A percentile compares a stretch with the other conserved stretches of the same genome.
These are phyloP conservation scores for Aspergillus japonicus DNA, from an alignment of 2,329 filamentous ascomycete species.

Conservation along the genomic window DNA sequence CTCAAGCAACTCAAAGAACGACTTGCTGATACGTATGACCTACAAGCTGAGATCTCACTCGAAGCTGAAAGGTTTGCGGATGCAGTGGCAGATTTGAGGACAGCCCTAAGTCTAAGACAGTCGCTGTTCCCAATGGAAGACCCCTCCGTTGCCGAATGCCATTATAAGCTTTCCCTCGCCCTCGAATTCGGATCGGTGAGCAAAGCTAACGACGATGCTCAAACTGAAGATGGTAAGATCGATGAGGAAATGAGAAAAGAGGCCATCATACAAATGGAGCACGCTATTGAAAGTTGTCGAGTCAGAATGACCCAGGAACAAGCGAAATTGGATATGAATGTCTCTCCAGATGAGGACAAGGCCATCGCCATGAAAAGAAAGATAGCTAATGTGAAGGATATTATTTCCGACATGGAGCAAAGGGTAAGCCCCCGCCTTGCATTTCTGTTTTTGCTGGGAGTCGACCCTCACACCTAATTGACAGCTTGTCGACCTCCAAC, in stretches of 20 bases:
- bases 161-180: constrained; percentile 93
- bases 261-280: constrained; percentile 59
- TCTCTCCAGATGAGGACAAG: constrained; percentile 43
- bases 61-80: constrained; percentile 91
- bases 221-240: constrained; percentile 40
- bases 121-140: constrained; percentile 77
- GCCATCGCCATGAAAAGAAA: constrained; percentile 43
- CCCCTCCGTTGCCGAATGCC: constrained; percentile 85
- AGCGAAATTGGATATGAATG: constrained; percentile 38
- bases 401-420: constrained; percentile 61
- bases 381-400: constrained; percentile 60
- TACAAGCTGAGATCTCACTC: constrained; percentile 93
- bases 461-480: constrained; percentile 6
- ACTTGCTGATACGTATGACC: constrained; percentile 87
- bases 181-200: constrained; percentile 89
- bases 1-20: constrained; percentile 72
- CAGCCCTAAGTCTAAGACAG: constrained; percentile 74
- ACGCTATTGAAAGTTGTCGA: constrained; percentile 59
- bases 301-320: constrained; percentile 56
- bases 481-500: constrained; percentile 57
- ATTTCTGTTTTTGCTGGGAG: constrained; percentile 3
- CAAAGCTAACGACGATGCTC: constrained; percentile 26
- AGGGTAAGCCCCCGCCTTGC: constrained; percentile 42
- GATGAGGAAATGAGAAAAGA: constrained; percentile 58
- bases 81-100: constrained; percentile 79